Base-by-base conservation (phyloP, 805 yeast species). In the Candida sanyiensis region DNA sequence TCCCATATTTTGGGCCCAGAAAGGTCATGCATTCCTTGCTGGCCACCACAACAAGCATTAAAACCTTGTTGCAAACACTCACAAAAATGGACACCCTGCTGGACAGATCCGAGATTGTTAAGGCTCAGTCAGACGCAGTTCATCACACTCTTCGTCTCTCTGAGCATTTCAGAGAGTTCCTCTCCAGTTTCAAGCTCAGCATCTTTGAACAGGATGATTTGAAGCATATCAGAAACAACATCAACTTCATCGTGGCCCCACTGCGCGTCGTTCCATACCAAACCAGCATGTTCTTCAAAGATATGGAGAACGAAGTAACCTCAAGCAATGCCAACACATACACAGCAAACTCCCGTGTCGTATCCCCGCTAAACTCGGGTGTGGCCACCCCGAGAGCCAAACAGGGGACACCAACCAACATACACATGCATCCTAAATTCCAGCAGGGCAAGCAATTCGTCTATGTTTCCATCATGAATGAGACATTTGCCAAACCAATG, bases 1-100 rank as follows among this genome's bases (percentile, higher is more conserved):
- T 57, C 37, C 76, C 77, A 6, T 64, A 63, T 25, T 44, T 61
- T 25, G 72, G 74, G n/a, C 64, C 66, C 37, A 42, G 52, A 11
- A 55, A 53, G 29, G 38, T 67, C 10, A 48, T 60, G 19, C 38
- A 40, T 1, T 50, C 60, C 5, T 46, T 64, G 11, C 41, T 51
- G 7, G 38, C 43, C 1, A 48, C 66, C 1, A 39, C 58, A 2
- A 40, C 36, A 5, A 43, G 50, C 23, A 50, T 60, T 2, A 58
- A 51, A 21, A 28, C 45, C 0, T 51, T 64, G n/a, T 39, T 63
- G 21, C 44, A 45, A 9, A 39, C 35, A 2, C 35, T 45, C 4
- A 26, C 41, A 3, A 36, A 40, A 3, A 35, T 38, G 13, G 41
- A 42, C 8, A 33, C 37, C 6, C 16, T 38, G n/a, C 24, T 43